Conservation (phyloP, 2,329 filamentous ascomycete genomes). For the Aspergillus japonicus region DNA sequence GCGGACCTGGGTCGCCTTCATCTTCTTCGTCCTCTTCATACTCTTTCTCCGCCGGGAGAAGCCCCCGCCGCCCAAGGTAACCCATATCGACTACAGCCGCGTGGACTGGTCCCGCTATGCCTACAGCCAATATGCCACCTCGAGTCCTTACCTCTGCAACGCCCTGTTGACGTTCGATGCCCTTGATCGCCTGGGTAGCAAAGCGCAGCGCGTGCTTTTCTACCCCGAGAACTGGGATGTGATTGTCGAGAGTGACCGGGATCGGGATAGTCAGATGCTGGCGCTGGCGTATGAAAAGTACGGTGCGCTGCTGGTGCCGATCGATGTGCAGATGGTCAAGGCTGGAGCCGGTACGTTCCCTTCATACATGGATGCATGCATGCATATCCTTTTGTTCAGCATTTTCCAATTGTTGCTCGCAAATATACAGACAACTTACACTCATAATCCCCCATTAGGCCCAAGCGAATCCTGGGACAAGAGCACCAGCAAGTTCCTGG, state of each 20-base stretch:
- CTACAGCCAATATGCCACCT: constrained; percentile 46
- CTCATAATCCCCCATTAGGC: constrained; percentile 11
- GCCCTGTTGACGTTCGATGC: constrained; percentile 44
- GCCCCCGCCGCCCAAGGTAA: constrained; percentile 18
- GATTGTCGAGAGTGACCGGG: constrained; percentile 26
- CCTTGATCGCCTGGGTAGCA: constrained; percentile 39
- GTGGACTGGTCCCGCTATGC: constrained; percentile 45
- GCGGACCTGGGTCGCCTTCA: constrained; percentile 31
- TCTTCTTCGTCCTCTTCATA: constrained; percentile 26
- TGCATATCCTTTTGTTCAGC: too few species aligned
- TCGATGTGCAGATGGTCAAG: constrained; percentile 40
- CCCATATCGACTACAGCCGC: constrained; percentile 32
- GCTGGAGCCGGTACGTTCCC: constrained; percentile 25
- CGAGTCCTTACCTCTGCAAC: constrained; percentile 44
- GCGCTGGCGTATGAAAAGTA: constrained; percentile 50
- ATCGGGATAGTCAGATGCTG: constrained; percentile 48
- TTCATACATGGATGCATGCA: too few species aligned
- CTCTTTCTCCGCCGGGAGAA: constrained; percentile 25
- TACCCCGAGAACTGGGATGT: constrained; percentile 44
- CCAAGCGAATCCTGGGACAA: constrained; percentile 58
- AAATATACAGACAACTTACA: not conserved
- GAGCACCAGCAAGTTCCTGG: constrained; percentile 66
- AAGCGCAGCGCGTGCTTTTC: constrained; percentile 42
- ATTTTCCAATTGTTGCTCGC: too few species aligned
- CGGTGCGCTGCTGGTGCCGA: constrained; percentile 51